Conservation (phyloP, 2,329 filamentous ascomycete species). For the Chlorencoelia australis region DNA sequence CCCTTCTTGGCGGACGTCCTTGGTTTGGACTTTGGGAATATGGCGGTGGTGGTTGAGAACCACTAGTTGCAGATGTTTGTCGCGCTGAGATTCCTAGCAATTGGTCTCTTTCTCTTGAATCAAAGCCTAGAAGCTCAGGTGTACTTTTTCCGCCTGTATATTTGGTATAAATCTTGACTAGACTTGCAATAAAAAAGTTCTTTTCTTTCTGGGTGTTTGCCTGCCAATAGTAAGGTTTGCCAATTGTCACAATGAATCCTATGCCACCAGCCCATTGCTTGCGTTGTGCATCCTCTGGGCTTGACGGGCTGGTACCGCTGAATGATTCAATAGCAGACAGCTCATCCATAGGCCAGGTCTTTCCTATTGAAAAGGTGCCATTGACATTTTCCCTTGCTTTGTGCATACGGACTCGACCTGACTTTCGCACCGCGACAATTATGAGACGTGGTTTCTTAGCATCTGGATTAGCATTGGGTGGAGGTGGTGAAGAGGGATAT, state of each 20-base stretch:
- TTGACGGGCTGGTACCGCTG: constrained; percentile 49
- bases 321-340: constrained; percentile 76
- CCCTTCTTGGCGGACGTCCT: constrained; percentile 17
- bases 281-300: constrained; percentile 47
- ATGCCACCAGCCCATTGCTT: constrained; percentile 71
- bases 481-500: constrained; percentile 75
- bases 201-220: constrained; percentile 91
- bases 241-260: constrained; percentile 80
- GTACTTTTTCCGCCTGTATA: constrained; percentile 73
- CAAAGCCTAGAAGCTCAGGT: constrained; percentile 75
- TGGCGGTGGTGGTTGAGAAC: constrained; percentile 11
- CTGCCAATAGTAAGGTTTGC: constrained; percentile 96
- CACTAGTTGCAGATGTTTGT: constrained; percentile 15
- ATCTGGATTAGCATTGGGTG: constrained; percentile 61
- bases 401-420: constrained; percentile 87
- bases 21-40: constrained; percentile 14
- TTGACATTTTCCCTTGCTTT: constrained; percentile 95
- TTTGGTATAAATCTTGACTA: constrained; percentile 94
- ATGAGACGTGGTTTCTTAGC: constrained; percentile 85
- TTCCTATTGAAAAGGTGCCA: constrained; percentile 91
- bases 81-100: constrained; percentile 53
- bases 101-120: constrained; percentile 65
- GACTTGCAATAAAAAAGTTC: constrained; percentile 93
- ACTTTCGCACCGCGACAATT: constrained; percentile 86
- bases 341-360: constrained; percentile 96